These are phyloP conservation scores for Penicillium desertorum DNA, from an alignment of 495 filamentous ascomycete genomes.

Conservation along the genomic window DNA sequence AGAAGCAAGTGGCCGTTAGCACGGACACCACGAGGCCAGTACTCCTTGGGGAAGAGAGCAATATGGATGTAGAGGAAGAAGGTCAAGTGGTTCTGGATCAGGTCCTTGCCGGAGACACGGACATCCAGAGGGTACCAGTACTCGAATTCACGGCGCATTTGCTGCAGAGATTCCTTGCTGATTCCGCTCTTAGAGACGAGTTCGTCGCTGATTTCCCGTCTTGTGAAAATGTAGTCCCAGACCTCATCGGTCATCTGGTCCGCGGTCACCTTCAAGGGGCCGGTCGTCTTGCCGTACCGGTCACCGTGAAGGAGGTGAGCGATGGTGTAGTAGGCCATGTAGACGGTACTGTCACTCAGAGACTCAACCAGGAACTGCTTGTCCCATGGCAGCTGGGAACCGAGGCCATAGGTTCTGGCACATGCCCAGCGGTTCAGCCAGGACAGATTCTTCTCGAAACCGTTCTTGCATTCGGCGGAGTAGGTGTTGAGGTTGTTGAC, in stretches of 20 bases:
- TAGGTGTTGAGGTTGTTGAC: constrained; percentile 76
- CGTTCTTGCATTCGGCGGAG: constrained; percentile 73
- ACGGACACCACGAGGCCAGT: constrained; percentile 81
- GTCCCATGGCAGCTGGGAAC: constrained; percentile 96
- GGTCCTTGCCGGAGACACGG: constrained; percentile 79
- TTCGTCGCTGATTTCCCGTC: constrained; percentile 63
- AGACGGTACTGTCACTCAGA: constrained; percentile 87
- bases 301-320: constrained; percentile 82
- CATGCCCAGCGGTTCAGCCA: constrained; percentile 98
- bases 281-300: constrained; percentile 72
- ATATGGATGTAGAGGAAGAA: constrained; percentile 97
- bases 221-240: constrained; percentile 90
- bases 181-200: constrained; percentile 65
- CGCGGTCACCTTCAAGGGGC: constrained; percentile 64
- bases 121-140: constrained; percentile 97
- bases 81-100: constrained; percentile 87
- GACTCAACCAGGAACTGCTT: constrained; percentile 86
- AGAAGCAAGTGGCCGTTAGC: constrained; percentile 91
- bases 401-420: constrained; percentile 86
- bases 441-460: constrained; percentile 76
- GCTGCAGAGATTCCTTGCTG: constrained; percentile 63
- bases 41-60: constrained; percentile 80
- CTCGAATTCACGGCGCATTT: constrained; percentile 85
- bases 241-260: constrained; percentile 95
- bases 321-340: constrained; percentile 97